phyloP scores from a whole-genome alignment of 805 yeast species.

The Candida manassasensis region DNA sequence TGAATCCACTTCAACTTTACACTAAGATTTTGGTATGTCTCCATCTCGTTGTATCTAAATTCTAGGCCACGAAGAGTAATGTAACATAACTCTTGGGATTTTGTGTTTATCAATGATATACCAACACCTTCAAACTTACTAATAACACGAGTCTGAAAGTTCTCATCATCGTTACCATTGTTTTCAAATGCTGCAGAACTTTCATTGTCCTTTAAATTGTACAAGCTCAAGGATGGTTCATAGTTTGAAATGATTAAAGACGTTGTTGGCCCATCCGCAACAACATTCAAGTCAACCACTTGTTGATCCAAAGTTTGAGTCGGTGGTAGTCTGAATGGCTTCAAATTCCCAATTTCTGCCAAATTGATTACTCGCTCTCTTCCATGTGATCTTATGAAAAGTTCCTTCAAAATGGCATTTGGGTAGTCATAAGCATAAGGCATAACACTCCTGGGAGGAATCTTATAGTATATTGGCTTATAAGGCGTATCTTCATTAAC shows the following conservation, averaged over 20 bases:
- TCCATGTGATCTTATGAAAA: constrained; percentile 67
- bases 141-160: constrained; percentile 47
- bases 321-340: constrained; percentile 75
- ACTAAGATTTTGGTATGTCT: constrained; percentile 73
- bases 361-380: constrained; percentile 75
- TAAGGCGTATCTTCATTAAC: constrained; percentile 50
- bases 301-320: constrained; percentile 33
- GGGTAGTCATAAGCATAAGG: constrained; percentile 99
- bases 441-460: constrained; percentile 92
- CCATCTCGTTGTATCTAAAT: constrained; percentile 75
- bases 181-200: constrained; percentile 24
- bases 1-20: constrained; percentile 91
- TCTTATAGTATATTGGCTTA: constrained; percentile 71
- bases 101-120: constrained; percentile 70
- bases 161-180: constrained; percentile 43
- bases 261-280: constrained; percentile 95
- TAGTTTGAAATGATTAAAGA: constrained; percentile 79
- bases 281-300: constrained; percentile 82
- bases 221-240: constrained; percentile 72
- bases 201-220: constrained; percentile 44
- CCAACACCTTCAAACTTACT: constrained; percentile 83
- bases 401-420: constrained; percentile 78
- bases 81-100: constrained; percentile 75
- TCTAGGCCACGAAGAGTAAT: constrained; percentile 80
- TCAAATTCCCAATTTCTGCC: constrained; percentile 88